Conservation (phyloP, 371 early-diverging fungal genomes). For the Rhizopus delemar region DNA sequence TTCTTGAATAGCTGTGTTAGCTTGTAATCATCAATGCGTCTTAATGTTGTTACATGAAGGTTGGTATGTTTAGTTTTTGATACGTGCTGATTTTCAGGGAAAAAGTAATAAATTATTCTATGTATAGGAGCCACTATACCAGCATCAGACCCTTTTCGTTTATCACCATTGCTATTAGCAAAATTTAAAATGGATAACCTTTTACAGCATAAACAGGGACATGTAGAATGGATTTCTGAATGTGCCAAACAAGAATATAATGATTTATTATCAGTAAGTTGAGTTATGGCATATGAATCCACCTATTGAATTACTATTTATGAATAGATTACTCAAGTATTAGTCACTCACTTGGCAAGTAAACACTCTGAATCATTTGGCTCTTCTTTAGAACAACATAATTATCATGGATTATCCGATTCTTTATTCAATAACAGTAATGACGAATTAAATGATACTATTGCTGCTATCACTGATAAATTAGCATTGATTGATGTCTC, state of each 20-base stretch:
- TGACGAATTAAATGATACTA: slow-evolving; percentile 28
- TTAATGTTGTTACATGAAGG: slow-evolving; percentile 49
- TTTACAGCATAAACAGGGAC: slow-evolving; percentile 13
- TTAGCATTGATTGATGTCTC: slow-evolving; percentile 16
- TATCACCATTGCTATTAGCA: slow-evolving; percentile 49
- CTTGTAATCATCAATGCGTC: slow-evolving; percentile 50
- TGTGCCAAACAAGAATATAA: slow-evolving; percentile 37
- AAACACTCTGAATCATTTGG: slow-evolving; percentile 39
- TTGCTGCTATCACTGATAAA: slow-evolving; percentile 28
- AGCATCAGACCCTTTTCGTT: slow-evolving; percentile 49
- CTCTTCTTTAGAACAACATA: slow-evolving; percentile 19
- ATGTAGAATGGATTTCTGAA: slow-evolving; percentile 14
- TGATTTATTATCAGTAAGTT: slow-evolving; percentile 40
- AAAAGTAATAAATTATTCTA: slow-evolving; percentile 2
- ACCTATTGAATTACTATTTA: background rate
- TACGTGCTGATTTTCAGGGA: background rate
- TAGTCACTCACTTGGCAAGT: slow-evolving; percentile 46
- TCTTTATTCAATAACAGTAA: slow-evolving; percentile 30
- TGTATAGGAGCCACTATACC: slow-evolving; percentile 45
- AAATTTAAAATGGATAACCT: slow-evolving; percentile 50
- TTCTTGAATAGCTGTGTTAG: slow-evolving; percentile 41
- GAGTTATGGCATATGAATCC: too few species aligned
- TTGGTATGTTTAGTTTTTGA: slow-evolving; percentile 19
- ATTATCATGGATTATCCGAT: slow-evolving; percentile 38
- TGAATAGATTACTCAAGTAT: slow-evolving; percentile 43